Conservation (phyloP, 2,329 filamentous ascomycete genomes). For the Fusarium concolor region DNA sequence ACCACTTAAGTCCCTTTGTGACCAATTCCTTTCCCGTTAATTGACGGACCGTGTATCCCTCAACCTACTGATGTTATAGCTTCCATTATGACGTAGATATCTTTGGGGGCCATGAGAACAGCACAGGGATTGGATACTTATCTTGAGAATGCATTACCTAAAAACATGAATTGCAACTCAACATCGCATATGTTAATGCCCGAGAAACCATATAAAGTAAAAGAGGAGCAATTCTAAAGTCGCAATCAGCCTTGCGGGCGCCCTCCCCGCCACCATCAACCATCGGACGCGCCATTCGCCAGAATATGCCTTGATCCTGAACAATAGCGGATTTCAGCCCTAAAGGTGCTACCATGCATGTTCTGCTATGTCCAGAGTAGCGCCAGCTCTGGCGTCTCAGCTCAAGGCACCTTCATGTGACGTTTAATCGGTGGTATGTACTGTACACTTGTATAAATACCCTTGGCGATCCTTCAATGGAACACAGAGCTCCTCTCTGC, state of each 20-base stretch:
- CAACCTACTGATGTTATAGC: background rate
- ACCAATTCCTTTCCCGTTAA: background rate
- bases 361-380: too few species aligned
- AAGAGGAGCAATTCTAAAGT: background rate
- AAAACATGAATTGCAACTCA: too few species aligned
- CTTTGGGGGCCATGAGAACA: background rate
- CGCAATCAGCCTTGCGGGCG: background rate
- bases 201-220: background rate
- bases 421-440: background rate
- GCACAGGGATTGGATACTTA: background rate
- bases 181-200: background rate
- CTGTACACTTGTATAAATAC: background rate
- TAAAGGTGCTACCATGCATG: background rate
- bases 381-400: background rate
- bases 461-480: background rate
- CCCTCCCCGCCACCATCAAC: background rate
- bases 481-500: background rate
- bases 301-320: background rate
- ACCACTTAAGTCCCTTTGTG: background rate
- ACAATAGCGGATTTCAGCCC: background rate
- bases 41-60: background rate
- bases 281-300: background rate
- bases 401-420: background rate
- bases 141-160: background rate
- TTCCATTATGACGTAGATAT: background rate